These are phyloP conservation scores for Russula vinacea DNA, from an alignment of 768 basidiomycete genomes.

Conservation along the genomic window DNA sequence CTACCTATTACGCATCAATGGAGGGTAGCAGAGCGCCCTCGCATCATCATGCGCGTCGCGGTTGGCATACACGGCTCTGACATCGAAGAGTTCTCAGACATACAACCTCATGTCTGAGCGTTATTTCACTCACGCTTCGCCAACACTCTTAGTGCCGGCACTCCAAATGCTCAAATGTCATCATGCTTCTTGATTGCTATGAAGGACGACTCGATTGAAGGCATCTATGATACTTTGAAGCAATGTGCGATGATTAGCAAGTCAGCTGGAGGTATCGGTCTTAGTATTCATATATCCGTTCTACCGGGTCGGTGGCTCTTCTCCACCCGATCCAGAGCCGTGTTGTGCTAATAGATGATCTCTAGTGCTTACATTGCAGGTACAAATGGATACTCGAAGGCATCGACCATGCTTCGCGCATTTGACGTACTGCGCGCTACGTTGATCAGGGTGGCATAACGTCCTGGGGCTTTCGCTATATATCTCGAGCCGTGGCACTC, in stretches of 20 bases:
- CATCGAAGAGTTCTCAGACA: slow-evolving; percentile 89
- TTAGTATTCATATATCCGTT: slow-evolving; percentile 95
- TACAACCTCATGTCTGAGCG: slow-evolving; percentile 97
- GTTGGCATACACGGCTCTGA: slow-evolving; percentile 93
- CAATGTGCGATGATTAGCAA: slow-evolving; percentile 99
- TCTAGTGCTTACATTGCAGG: slow-evolving; percentile 94
- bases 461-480: slow-evolving; percentile 96
- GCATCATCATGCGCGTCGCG: slow-evolving; percentile 98
- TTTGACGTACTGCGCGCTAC: slow-evolving; percentile 96
- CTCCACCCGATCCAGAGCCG: slow-evolving; percentile 18
- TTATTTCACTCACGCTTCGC: slow-evolving; percentile 97
- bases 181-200: slow-evolving; percentile 98
- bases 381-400: slow-evolving; percentile 99
- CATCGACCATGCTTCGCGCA: slow-evolving; percentile 98
- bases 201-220: slow-evolving; percentile 99
- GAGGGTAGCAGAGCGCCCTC: slow-evolving; percentile 96
- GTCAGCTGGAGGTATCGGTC: slow-evolving; percentile 96
- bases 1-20: slow-evolving; percentile 91
- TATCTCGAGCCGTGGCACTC: slow-evolving; percentile 99
- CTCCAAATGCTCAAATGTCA: slow-evolving; percentile 89
- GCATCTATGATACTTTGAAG: slow-evolving; percentile 98
- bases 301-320: slow-evolving; percentile 66
- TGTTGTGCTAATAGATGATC: slow-evolving; percentile 4
- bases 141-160: slow-evolving; percentile 97
- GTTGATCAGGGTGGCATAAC: slow-evolving; percentile 99